Base-by-base conservation (phyloP, 1,284 basidiomycete genomes). In the Marasmius tenuissimus region DNA sequence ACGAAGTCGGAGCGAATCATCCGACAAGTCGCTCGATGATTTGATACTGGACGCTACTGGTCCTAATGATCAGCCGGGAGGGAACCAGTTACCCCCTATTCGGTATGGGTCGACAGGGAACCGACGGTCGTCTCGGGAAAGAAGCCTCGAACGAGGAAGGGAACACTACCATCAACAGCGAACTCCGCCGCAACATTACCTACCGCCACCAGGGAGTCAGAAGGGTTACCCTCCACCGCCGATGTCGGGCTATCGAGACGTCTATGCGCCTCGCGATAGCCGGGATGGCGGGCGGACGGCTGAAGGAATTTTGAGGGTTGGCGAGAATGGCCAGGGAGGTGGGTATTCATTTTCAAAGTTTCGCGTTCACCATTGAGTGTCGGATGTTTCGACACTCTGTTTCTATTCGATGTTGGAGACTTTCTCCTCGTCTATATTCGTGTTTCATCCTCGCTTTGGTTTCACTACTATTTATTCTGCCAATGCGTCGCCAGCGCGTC, bases 61-160 rank as follows among this genome's bases (percentile, higher is more conserved):
- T n/a, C 12, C 42, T 45, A 12, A 27, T 37, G 22, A 27, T 51
- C 50, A 51, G 33, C 34, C 33, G 37, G n/a, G n/a, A 6, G 54
- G 54, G 48, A 45, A 18, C 53, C 59, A 37, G 53, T 53, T 34
- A 56, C 59, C 47, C 22, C 59, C 39, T 57, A 49, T 57, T 49
- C 59, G 22, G 39, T 20, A 40, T 56, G 42, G 16, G 34, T 40
- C 38, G 45, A 42, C 12, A 60, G 33, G 34, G 14, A 37, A 54
- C 12, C 52, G 52, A 11, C 52, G 52, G 1, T 47, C 45, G 16
- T 47, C 45, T 8, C 16, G 45, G 16, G 45, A 47, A 20, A 16
- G 45, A 20, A 16, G 45, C 16, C n/a, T 18, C 20, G 45, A 47
- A 47, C 45, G 45, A 18, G 45, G 20, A 5, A 47, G 45, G 37